These are phyloP conservation scores for Boletus coccyginus DNA, from an alignment of 768 basidiomycete species.

Conservation along the genomic window DNA sequence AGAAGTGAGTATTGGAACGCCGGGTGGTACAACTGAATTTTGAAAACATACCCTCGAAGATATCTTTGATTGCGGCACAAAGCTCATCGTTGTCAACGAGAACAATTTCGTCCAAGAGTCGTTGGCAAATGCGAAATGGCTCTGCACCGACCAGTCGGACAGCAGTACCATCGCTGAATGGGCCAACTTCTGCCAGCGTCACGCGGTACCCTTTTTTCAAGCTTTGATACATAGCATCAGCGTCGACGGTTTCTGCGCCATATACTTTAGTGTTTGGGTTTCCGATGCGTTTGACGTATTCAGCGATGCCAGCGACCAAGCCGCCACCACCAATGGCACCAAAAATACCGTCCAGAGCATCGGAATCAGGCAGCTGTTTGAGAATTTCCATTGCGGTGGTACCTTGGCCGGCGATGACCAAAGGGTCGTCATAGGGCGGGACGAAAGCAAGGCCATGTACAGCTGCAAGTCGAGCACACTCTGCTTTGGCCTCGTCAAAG, in stretches of 20 bases:
- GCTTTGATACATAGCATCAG: constrained; percentile 89
- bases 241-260: constrained; percentile 94
- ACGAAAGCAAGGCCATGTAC: constrained; percentile 82
- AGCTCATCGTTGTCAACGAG: constrained; percentile 93
- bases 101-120: constrained; percentile 78
- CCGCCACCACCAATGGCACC: constrained; percentile 94
- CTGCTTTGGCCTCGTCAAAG: constrained; percentile 94
- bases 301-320: constrained; percentile 82
- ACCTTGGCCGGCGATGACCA: constrained; percentile 96
- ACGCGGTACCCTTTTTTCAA: constrained; percentile 79
- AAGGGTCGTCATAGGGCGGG: constrained; percentile 95
- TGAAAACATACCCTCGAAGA: constrained; percentile 79
- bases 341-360: constrained; percentile 81
- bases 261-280: constrained; percentile 76
- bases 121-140: constrained; percentile 87
- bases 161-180: constrained; percentile 97
- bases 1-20: background rate
- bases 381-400: constrained; percentile 94
- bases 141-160: constrained; percentile 95
- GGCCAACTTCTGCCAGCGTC: constrained; percentile 84
- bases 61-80: constrained; percentile 98
- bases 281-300: constrained; percentile 92
- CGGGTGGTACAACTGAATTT: background rate
- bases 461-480: constrained; percentile 83
- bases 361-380: constrained; percentile 78